These are phyloP conservation scores for Pestalotiopsis sp. DNA, from an alignment of 2,329 filamentous ascomycete species.

Conservation along the genomic window DNA sequence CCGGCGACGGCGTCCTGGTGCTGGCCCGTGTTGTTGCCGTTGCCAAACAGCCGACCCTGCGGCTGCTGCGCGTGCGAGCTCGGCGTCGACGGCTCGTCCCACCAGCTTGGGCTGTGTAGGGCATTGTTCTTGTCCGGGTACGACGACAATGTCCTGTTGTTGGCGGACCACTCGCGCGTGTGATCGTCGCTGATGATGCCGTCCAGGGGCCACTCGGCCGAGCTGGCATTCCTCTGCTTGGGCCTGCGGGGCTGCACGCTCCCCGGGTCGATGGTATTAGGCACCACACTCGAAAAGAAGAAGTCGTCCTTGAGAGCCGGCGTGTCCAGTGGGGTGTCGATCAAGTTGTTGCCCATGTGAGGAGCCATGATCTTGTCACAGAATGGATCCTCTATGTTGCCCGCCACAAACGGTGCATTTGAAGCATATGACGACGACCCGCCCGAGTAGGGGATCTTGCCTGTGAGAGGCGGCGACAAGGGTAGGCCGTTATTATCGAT, in stretches of 20 bases:
- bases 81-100: constrained; percentile 20
- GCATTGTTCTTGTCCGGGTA: constrained; percentile 19
- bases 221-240: constrained; percentile 25
- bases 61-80: constrained; percentile 2
- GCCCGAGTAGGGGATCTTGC: constrained; percentile 23
- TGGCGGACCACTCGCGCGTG: constrained; percentile 16
- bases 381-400: constrained; percentile 33
- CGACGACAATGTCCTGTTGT: neutral
- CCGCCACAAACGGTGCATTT: constrained; percentile 26
- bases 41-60: neutral
- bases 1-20: constrained; percentile 25
- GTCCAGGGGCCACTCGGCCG: constrained; percentile 34
- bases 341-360: constrained; percentile 9
- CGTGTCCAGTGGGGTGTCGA: constrained; percentile 25
- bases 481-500: constrained; percentile 26
- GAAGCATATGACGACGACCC: constrained; percentile 13
- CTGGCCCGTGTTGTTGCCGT: neutral
- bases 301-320: constrained; percentile 21
- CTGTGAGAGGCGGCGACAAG: constrained; percentile 30
- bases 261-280: constrained; percentile 15
- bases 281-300: constrained; percentile 21
- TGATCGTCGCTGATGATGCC: constrained; percentile 25
- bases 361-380: constrained; percentile 21
- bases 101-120: constrained; percentile 25
- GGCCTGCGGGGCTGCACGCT: constrained; percentile 14